These are phyloP conservation scores for Petunia hybrid DNA, from an alignment of 305 asterid genomes.

Conservation along the genomic window DNA sequence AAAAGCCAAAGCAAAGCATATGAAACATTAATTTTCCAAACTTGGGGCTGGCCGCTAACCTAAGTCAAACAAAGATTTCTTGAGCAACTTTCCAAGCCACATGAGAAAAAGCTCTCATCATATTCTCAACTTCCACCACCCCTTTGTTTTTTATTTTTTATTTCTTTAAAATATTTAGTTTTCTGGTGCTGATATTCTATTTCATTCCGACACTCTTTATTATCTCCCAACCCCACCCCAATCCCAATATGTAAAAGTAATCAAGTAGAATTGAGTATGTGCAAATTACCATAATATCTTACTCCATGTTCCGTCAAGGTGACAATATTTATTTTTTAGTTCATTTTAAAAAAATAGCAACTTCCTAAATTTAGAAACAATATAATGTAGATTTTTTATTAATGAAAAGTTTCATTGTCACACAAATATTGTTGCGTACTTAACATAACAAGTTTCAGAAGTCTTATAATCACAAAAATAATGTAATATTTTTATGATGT, in stretches of 20 bases:
- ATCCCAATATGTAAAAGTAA: background rate
- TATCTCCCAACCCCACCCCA: background rate
- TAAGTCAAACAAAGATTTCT: conserved; percentile 43
- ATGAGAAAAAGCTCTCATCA: conserved; percentile 1
- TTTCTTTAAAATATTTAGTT: background rate
- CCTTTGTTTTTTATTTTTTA: background rate
- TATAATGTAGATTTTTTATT: too few species aligned
- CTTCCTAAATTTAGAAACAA: too few species aligned
- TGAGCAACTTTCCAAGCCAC: conserved; percentile 35
- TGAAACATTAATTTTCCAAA: conserved; percentile 22
- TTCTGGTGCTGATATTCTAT: conserved; percentile 9
- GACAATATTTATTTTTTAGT: too few species aligned
- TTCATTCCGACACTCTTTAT: conserved; percentile 27
- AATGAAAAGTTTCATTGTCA: too few species aligned
- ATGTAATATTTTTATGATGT: too few species aligned
- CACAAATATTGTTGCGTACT: too few species aligned
- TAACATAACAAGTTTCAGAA: too few species aligned
- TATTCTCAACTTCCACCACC: conserved; percentile 24
- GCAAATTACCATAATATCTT: conserved; percentile 2
- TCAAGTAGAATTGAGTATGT: background rate
- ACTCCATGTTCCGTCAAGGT: too few species aligned
- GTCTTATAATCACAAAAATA: too few species aligned
- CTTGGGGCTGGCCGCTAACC: background rate
- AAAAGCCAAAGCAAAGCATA: background rate
- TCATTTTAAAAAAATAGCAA: too few species aligned